Evolutionary conservation across 345 rosid genomes (phyloP), one percentile per base, ranked within the genome.

Genomic region (Eucalyptus sideroxylon): DNA sequence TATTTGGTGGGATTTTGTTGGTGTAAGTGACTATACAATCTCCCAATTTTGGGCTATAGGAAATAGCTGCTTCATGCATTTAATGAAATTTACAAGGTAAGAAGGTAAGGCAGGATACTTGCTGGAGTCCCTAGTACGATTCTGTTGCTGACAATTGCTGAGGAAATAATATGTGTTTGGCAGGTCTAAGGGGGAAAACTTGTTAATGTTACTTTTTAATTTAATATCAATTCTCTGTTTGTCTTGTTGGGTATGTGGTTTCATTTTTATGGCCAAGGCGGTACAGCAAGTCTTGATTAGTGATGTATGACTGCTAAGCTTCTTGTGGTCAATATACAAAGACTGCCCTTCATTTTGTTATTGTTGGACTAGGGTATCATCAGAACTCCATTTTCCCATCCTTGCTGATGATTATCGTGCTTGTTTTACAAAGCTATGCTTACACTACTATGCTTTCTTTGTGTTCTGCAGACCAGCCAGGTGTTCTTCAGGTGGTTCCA

Each of bases 401-500:
- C 83, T 37, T 17, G 47, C 26, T 37, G 83, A 77, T 77, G 83
- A 37, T 77, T 77, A 37, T 37, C 9, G 12, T 19, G 47, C 47
- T 37, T 37, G 27, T 77, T 77, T 37, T 37, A 77, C 83, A 21
- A 37, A 77, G 69, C 47, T 86, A 24, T 86, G 42, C 88, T 86
- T 55, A 72, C n/a, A 26, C 82, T 65, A 53, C 56, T 37, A 62
- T 80, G 45, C 50, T 86, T 37, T 47, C 85, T 90, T 50, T 55
- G 27, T 50, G 72, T 87, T 86, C 23, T 86, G 85, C 97, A 97
- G 99, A 94, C 87, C 95, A 93, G 93, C 98, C 97, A 11, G 99
- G 99, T 82, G 99, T 97, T 82, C 94, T 97, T 92, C 98, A 95
- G 90, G 98, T 97, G 89, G 94, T 95, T 80, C 96, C 95, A 6